Evolutionary conservation across 352 stramenopile genomes (phyloP).

Genomic region (Phytophthora chlamydospora): DNA sequence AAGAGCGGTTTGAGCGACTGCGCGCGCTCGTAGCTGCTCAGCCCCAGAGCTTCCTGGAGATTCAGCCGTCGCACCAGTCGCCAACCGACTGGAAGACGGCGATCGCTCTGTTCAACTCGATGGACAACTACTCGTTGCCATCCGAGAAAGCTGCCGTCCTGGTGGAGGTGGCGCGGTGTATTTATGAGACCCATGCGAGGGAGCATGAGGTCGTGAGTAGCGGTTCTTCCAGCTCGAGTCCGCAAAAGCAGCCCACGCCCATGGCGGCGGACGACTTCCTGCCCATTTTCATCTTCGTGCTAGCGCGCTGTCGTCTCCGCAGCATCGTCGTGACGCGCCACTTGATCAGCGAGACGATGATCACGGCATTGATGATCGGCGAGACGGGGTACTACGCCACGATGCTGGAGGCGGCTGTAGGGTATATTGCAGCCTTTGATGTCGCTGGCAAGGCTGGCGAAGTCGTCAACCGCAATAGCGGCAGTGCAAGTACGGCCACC

Average conservation of each 20-base stretch:
- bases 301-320: conserved; percentile 56
- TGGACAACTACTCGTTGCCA: conserved; percentile 79
- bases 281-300: conserved; percentile 81
- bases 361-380: conserved; percentile 72
- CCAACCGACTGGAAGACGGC: conserved; percentile 63
- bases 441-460: conserved; percentile 12
- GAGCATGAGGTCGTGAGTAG: conserved; percentile 43
- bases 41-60: conserved; percentile 67
- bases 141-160: conserved; percentile 71
- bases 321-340: conserved; percentile 67
- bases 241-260: conserved; percentile 21
- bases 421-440: conserved; percentile 64
- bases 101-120: conserved; percentile 52
- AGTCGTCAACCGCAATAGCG: conserved; percentile 13
- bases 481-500: conserved; percentile 22
- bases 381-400: conserved; percentile 85
- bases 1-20: conserved; percentile 61
- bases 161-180: conserved; percentile 70
- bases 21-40: conserved; percentile 49
- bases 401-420: conserved; percentile 77
- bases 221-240: background rate
- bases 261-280: conserved; percentile 83
- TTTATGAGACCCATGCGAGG: conserved; percentile 64
- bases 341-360: conserved; percentile 82
- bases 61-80: conserved; percentile 53